phyloP scores from a whole-genome alignment of 78 protist genomes.

The Dictyostelium firmibasis region DNA sequence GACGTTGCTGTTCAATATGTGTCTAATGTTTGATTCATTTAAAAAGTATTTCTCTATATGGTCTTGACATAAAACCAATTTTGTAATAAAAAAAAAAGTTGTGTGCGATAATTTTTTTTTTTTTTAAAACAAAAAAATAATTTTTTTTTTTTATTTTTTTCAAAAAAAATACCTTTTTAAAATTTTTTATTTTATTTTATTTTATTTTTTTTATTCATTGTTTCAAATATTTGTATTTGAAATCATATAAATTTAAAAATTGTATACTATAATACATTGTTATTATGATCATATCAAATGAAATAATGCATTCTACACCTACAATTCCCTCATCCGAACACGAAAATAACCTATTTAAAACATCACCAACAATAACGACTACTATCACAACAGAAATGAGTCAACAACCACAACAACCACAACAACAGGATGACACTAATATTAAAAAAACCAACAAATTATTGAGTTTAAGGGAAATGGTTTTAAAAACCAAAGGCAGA shows the following conservation, averaged over 20 bases:
- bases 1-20: neutral
- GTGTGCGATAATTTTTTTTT: too few species aligned
- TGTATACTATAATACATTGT: neutral
- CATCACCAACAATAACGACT: too few species aligned
- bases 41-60: too few species aligned
- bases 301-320: neutral
- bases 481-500: slow-evolving; percentile 5
- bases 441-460: neutral
- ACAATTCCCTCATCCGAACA: neutral
- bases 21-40: too few species aligned
- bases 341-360: neutral
- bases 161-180: too few species aligned
- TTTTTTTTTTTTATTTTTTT: too few species aligned
- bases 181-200: too few species aligned
- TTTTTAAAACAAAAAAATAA: too few species aligned
- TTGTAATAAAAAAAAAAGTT: too few species aligned
- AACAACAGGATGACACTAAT: neutral
- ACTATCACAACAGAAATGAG: neutral
- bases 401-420: neutral
- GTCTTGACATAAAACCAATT: too few species aligned
- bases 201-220: neutral
- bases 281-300: neutral
- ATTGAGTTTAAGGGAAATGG: neutral
- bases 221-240: neutral
- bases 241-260: neutral